Conservation (phyloP, 2,329 filamentous ascomycete species). For the Pseudogymnoascus sp. region DNA sequence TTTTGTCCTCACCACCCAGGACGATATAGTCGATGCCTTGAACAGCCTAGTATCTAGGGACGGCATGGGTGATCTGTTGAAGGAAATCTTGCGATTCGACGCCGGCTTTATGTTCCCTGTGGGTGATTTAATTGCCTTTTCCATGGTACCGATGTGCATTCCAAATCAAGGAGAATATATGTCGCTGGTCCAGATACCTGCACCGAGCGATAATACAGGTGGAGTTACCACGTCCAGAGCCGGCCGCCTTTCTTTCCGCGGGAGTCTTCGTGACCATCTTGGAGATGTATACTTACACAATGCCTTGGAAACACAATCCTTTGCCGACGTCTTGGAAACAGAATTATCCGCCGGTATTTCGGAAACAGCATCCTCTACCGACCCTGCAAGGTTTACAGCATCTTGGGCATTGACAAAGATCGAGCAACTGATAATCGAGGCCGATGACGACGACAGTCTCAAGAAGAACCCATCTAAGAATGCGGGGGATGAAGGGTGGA, state of each 20-base stretch:
- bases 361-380: neutral
- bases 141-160: slow-evolving; percentile 11
- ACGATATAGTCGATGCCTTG: slow-evolving; percentile 19
- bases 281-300: neutral
- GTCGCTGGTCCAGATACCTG: slow-evolving; percentile 20
- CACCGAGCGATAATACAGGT: slow-evolving; percentile 21
- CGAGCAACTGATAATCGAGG: neutral
- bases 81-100: slow-evolving; percentile 14
- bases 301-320: neutral
- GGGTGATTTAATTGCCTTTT: slow-evolving; percentile 20
- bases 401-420: neutral
- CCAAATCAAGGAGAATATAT: neutral
- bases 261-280: slow-evolving; percentile 16
- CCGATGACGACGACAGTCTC: neutral
- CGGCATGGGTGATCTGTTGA: slow-evolving; percentile 13
- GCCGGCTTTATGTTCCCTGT: slow-evolving; percentile 17
- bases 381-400: neutral
- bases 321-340: neutral
- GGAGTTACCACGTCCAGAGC: slow-evolving; percentile 18
- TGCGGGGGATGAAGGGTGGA: neutral
- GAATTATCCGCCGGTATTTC: neutral
- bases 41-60: slow-evolving; percentile 13
- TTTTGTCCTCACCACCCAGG: slow-evolving; percentile 16
- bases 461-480: neutral
- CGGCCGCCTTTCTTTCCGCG: slow-evolving; percentile 18